Conservation (phyloP, 257 asterid genomes). For the Solanum ahanhuiri region DNA sequence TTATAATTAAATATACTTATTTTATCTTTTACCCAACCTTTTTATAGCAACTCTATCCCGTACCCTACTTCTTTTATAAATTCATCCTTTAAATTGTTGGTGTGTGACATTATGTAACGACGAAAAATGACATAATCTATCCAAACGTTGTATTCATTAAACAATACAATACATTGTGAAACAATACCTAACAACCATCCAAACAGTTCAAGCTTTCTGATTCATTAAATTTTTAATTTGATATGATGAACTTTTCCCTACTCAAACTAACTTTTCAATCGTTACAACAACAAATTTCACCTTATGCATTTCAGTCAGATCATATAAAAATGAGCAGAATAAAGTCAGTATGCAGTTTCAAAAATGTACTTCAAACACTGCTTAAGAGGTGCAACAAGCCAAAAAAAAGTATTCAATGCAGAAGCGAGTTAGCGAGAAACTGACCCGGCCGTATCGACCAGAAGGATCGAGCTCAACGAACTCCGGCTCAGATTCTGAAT, state of each 20-base stretch:
- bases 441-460: conserved; percentile 88
- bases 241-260: neutral
- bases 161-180: neutral
- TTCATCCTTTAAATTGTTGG: neutral
- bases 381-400: neutral
- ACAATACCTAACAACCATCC: neutral
- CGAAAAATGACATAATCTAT: neutral
- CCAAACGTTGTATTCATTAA: neutral
- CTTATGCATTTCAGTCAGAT: neutral
- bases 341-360: neutral
- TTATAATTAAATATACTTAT: neutral
- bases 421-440: conserved; percentile 1
- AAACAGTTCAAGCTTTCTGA: neutral
- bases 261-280: neutral
- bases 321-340: neutral
- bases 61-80: neutral
- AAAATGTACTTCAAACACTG: neutral
- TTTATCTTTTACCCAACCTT: neutral
- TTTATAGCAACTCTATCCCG: neutral
- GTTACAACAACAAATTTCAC: neutral
- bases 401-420: neutral
- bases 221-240: neutral
- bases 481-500: conserved; percentile 62
- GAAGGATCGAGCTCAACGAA: conserved; percentile 84
- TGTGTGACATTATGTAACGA: neutral